Evolutionary conservation across 495 filamentous ascomycete species (phyloP), one percentile per base, ranked within the genome.

Genomic region (Letharia lupina): DNA sequence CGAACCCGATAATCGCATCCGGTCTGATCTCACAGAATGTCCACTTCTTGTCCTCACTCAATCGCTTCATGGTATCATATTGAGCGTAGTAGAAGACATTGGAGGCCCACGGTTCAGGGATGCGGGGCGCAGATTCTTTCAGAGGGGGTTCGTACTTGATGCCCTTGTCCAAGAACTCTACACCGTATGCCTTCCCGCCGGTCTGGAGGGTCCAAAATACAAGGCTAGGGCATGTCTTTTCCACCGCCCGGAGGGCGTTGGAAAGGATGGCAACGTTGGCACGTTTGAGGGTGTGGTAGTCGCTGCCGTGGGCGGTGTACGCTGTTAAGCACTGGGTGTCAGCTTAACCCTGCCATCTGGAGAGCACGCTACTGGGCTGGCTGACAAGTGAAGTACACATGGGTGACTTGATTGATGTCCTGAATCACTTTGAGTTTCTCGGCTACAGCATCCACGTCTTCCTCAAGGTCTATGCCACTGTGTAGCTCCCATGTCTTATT

Each of bases 71-170:
- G 20, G 74, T 64, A 61, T 82, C 79, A 41, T 77, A 74, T 65
- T 81, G 77, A 16, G 63, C 67, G 62, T 80, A 82, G 72, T 82
- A 82, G 72, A 82, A 80, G 52, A 81, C 74, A 57, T 82, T 75
- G 35, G 72, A 68, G n/a, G 70, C 73, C 50, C 70, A 80, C 3
- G 77, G 77, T 3, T 77, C 72, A 0, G 78, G 76, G 59, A 83
- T 75, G 12, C 79, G 75, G 2, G 79, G 74, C 15, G 71, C 66
- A 47, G 71, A 69, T 62, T 83, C 80, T 23, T 73, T 73, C 37
- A 76, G 67, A 1, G 78, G 78, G 2, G 75, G 71, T 6, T 73
- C 50, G 65, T 72, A 69, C 9, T 68, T 56, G 11, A 79, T 63
- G 56, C 75, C 67, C 16, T 77, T 65, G 16, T 57, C 60, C n/a